These are phyloP conservation scores for Cutaneotrichosporon sp. DNA, from an alignment of 1,284 basidiomycete species.

Conservation along the genomic window DNA sequence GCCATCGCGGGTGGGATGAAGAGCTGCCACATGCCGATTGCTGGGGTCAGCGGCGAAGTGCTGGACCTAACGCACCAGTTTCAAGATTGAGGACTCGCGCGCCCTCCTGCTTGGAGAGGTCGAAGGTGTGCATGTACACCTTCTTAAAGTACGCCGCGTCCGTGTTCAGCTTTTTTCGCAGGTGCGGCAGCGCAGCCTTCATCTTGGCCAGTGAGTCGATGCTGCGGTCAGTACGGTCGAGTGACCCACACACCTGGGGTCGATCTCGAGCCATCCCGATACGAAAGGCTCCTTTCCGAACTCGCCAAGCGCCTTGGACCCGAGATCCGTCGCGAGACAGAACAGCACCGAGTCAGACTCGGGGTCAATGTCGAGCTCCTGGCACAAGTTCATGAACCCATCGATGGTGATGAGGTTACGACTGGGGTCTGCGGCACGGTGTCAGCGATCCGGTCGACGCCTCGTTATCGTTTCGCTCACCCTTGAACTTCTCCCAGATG, in stretches of 20 bases:
- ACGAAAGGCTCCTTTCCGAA: conserved; percentile 73
- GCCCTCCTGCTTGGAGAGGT: conserved; percentile 73
- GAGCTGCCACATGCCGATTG: conserved; percentile 66
- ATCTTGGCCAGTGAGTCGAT: conserved; percentile 68
- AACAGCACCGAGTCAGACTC: conserved; percentile 46
- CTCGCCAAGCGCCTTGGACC: conserved; percentile 57
- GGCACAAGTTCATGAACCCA: conserved; percentile 44
- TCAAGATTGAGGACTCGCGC: conserved; percentile 51
- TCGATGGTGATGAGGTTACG: conserved; percentile 46
- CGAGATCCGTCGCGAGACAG: conserved; percentile 48
- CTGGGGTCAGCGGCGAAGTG: conserved; percentile 13
- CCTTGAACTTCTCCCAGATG: conserved; percentile 48
- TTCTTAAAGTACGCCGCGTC: conserved; percentile 74
- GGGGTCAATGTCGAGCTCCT: conserved; percentile 46
- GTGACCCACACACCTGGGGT: conserved; percentile 28
- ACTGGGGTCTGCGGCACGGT: conserved; percentile 30
- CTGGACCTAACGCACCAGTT: conserved; percentile 45
- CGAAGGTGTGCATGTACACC: conserved; percentile 85
- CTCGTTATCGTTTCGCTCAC: conserved; percentile 26
- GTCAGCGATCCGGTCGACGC: conserved; percentile 1
- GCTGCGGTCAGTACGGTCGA: conserved; percentile 48
- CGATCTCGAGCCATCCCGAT: conserved; percentile 66
- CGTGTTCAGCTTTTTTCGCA: conserved; percentile 61
- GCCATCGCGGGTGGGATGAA: conserved; percentile 73
- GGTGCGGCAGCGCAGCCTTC: conserved; percentile 56